These are phyloP conservation scores for Claviceps capensis DNA, from an alignment of 2,329 filamentous ascomycete genomes.

Conservation along the genomic window DNA sequence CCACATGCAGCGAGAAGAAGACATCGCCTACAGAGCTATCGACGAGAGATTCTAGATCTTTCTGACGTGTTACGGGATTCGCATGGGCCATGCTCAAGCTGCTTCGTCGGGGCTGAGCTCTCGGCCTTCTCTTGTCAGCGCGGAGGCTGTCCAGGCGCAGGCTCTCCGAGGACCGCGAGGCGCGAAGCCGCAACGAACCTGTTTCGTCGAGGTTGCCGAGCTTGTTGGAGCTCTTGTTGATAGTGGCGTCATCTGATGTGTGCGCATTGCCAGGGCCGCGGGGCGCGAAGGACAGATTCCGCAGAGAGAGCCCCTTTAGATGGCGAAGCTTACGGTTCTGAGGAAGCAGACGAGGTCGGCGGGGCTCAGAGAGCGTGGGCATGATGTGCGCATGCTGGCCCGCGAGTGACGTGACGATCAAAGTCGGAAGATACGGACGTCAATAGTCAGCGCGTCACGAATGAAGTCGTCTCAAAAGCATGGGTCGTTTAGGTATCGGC, in stretches of 20 bases:
- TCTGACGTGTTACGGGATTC: slow-evolving; percentile 46
- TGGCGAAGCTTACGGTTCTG: slow-evolving; percentile 84
- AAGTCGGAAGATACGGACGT: not conserved
- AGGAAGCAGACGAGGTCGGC: slow-evolving; percentile 39
- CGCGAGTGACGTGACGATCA: not conserved
- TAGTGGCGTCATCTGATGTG: slow-evolving; percentile 67
- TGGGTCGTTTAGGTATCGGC: no score
- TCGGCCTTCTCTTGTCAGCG: slow-evolving; percentile 6
- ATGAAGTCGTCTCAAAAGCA: not conserved
- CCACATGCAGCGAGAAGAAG: slow-evolving; percentile 74
- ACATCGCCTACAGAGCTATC: slow-evolving; percentile 65
- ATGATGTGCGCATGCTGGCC: slow-evolving; percentile 13
- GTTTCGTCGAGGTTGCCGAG: slow-evolving; percentile 35
- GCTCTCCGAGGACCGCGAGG: slow-evolving; percentile 32
- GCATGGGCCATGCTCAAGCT: slow-evolving; percentile 35
- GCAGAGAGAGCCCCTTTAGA: slow-evolving; percentile 72
- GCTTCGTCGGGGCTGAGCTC: slow-evolving; percentile 25
- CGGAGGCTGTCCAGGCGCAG: slow-evolving; percentile 7
- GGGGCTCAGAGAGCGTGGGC: slow-evolving; percentile 24
- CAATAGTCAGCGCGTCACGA: not conserved
- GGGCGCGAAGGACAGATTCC: slow-evolving; percentile 62
- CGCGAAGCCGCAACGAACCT: slow-evolving; percentile 29
- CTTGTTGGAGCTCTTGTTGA: slow-evolving; percentile 58
- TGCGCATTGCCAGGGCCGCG: slow-evolving; percentile 32
- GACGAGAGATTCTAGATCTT: slow-evolving; percentile 60